Conservation (phyloP, 2,329 filamentous ascomycete species). For the Aspergillus floridensis region DNA sequence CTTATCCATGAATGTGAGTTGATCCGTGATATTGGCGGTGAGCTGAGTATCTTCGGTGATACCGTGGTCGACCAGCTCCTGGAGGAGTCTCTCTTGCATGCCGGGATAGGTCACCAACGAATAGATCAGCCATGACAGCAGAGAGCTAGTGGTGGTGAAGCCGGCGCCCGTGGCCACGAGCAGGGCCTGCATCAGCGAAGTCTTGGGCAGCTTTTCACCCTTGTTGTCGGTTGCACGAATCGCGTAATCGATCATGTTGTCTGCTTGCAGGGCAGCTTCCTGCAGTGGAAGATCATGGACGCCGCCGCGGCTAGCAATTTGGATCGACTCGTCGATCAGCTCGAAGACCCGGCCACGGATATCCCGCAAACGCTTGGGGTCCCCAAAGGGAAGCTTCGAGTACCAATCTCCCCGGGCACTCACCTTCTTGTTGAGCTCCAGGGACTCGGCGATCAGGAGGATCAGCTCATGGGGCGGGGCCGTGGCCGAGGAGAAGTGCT, state of each 20-base stretch:
- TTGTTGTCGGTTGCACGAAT: slow-evolving; percentile 54
- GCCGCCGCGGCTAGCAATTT: slow-evolving; percentile 20
- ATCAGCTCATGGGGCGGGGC: slow-evolving; percentile 54
- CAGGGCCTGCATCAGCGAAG: slow-evolving; percentile 41
- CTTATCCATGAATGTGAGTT: slow-evolving; percentile 45
- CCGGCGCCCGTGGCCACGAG: slow-evolving; percentile 57
- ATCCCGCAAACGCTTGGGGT: slow-evolving; percentile 46
- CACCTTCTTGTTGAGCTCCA: slow-evolving; percentile 60
- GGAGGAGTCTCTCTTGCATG: slow-evolving; percentile 56
- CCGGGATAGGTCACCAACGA: slow-evolving; percentile 53
- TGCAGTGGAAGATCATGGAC: slow-evolving; percentile 32
- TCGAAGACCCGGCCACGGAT: slow-evolving; percentile 18
- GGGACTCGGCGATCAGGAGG: slow-evolving; percentile 47
- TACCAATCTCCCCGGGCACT: slow-evolving; percentile 58
- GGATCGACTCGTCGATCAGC: slow-evolving; percentile 24
- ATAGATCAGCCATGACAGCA: slow-evolving; percentile 60
- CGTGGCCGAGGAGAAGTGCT: slow-evolving; percentile 45
- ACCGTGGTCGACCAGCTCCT: slow-evolving; percentile 55
- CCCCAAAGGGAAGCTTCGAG: slow-evolving; percentile 56
- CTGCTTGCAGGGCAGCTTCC: slow-evolving; percentile 46
- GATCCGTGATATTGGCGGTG: slow-evolving; percentile 48
- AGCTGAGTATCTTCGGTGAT: slow-evolving; percentile 43
- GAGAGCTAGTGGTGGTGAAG: slow-evolving; percentile 60
- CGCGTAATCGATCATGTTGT: slow-evolving; percentile 52
- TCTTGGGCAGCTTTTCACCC: slow-evolving; percentile 53